Percentiles rank a stretch among this genome's conserved stretches.
phyloP scores from a whole-genome alignment of 768 basidiomycete genomes.

The Hypholoma sublateritium region DNA sequence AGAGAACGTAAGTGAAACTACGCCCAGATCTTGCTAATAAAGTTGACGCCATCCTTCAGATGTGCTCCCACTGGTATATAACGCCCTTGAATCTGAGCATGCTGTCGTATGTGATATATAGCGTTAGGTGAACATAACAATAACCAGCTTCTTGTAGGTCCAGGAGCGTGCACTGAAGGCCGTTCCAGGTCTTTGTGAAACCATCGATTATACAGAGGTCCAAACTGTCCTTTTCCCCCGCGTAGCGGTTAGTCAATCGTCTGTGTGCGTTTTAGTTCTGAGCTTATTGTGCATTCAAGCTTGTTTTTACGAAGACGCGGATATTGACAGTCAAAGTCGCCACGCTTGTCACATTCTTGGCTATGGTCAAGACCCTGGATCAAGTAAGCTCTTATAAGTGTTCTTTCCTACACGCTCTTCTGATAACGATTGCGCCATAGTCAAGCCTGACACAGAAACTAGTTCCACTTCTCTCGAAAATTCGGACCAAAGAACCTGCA shows the following conservation, averaged over 20 bases:
- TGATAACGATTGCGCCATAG: constrained; percentile 30
- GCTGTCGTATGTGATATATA: constrained; percentile 51
- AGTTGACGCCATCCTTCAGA: constrained; percentile 46
- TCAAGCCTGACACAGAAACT: constrained; percentile 91
- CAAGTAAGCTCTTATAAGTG: constrained; percentile 46
- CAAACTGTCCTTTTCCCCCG: constrained; percentile 88
- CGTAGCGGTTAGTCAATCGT: constrained; percentile 67
- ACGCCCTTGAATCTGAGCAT: constrained; percentile 95
- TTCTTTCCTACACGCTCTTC: neutral
- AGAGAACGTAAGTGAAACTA: constrained; percentile 69
- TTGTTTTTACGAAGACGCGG: constrained; percentile 92
- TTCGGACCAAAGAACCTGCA: constrained; percentile 93
- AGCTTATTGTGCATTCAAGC: constrained; percentile 37
- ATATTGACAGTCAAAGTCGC: constrained; percentile 90
- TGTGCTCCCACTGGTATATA: constrained; percentile 95
- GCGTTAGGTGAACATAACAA: constrained; percentile 1
- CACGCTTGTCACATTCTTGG: constrained; percentile 77
- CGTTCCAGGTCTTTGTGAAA: constrained; percentile 89
- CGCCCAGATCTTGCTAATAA: neutral
- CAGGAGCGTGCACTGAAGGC: constrained; percentile 86
- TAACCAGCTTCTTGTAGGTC: constrained; percentile 45
- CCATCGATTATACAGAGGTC: constrained; percentile 93
- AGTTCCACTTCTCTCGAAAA: constrained; percentile 91
- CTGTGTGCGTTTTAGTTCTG: neutral
- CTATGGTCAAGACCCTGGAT: constrained; percentile 89